phyloP scores from a whole-genome alignment of 768 basidiomycete species.

The Termitomyces sp. region DNA sequence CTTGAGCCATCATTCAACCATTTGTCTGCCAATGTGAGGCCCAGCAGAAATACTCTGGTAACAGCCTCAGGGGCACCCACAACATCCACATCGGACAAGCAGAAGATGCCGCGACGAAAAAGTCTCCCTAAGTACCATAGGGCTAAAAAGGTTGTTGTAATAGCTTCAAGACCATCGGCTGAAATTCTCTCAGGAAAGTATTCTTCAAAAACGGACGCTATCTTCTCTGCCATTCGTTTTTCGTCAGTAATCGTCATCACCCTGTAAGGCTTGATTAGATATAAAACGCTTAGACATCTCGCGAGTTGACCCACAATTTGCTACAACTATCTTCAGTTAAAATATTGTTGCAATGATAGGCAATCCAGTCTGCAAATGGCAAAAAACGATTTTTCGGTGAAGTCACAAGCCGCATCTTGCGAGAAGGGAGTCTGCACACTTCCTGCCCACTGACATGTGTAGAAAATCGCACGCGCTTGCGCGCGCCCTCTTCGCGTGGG shows the following conservation, averaged over 20 bases:
- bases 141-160: conserved; percentile 42
- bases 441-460: neutral
- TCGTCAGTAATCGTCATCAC: neutral
- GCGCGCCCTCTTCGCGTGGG: neutral
- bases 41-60: conserved; percentile 46
- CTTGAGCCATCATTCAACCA: conserved; percentile 57
- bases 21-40: conserved; percentile 56
- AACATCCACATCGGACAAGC: conserved; percentile 26
- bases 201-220: conserved; percentile 2
- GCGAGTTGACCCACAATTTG: neutral
- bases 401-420: neutral
- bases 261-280: neutral
- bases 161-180: neutral
- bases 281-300: neutral
- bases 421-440: neutral
- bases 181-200: neutral
- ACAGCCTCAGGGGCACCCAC: conserved; percentile 37
- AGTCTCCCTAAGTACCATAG: conserved; percentile 56
- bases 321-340: neutral
- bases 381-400: neutral
- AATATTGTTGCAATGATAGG: conserved; percentile 5
- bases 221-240: neutral
- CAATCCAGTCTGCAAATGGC: conserved; percentile 10
- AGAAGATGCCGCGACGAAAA: conserved; percentile 39
- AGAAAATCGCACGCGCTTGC: conserved; percentile 10